These are phyloP conservation scores for Pseudogymnoascus sp. DNA, from an alignment of 2,329 filamentous ascomycete species.

Conservation along the genomic window DNA sequence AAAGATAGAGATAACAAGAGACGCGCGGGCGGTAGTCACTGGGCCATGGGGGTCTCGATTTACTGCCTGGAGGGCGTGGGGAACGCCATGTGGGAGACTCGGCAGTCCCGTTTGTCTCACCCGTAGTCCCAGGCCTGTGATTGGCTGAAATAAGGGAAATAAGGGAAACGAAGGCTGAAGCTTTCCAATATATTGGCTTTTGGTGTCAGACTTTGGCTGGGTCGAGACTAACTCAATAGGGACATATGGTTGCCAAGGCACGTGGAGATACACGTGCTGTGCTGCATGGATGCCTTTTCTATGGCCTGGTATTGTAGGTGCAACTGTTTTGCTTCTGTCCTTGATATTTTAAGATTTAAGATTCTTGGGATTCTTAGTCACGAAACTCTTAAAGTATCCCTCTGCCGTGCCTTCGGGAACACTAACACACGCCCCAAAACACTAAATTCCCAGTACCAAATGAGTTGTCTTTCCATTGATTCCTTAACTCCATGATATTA, in stretches of 20 bases:
- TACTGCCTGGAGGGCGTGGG: not conserved
- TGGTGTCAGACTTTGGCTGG: not conserved
- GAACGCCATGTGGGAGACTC: not conserved
- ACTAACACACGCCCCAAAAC: not conserved
- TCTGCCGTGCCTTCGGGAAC: not conserved
- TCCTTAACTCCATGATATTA: not conserved
- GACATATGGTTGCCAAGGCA: not conserved
- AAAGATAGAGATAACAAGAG: not conserved
- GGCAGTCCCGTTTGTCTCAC: not conserved
- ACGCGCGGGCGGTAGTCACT: not conserved
- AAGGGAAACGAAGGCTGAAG: not conserved
- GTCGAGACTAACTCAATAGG: not conserved
- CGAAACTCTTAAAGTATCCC: not conserved
- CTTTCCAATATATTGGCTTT: not conserved
- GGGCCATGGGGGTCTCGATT: not conserved
- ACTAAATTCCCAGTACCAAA: not conserved
- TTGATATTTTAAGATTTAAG: not conserved
- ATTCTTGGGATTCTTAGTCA: not conserved
- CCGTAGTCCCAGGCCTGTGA: not conserved
- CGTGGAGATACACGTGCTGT: not conserved
- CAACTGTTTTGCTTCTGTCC: not conserved
- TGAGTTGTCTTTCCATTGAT: not conserved
- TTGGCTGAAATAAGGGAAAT: not conserved
- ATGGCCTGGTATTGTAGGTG: not conserved
- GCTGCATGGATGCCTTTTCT: not conserved